phyloP scores from a whole-genome alignment of 768 basidiomycete species.

The Rhodocollybia butyracea region DNA sequence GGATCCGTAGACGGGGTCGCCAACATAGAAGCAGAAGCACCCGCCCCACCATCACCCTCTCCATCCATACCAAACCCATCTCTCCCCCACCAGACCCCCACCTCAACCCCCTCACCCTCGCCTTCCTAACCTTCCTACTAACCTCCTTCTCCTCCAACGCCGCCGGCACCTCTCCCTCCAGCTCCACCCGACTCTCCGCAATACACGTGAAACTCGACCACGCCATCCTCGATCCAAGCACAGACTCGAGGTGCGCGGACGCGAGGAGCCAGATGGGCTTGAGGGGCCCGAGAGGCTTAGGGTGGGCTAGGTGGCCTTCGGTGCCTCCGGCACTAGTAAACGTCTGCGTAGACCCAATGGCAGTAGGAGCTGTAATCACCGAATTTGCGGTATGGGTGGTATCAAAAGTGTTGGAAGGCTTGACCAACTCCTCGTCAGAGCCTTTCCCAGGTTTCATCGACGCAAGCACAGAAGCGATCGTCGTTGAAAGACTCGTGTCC shows the following conservation, averaged over 20 bases:
- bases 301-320: neutral
- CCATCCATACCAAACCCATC: conserved; percentile 1
- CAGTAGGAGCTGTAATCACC: too few relatives aligned
- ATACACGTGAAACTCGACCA: conserved; percentile 1
- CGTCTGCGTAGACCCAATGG: too few relatives aligned
- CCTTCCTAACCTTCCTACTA: neutral
- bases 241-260: neutral
- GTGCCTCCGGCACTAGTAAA: too few relatives aligned
- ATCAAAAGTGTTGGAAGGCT: too few relatives aligned
- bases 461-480: too few relatives aligned
- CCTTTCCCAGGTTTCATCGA: too few relatives aligned
- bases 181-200: neutral
- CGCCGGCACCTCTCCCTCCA: neutral
- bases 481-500: too few relatives aligned
- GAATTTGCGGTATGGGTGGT: too few relatives aligned
- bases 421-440: too few relatives aligned
- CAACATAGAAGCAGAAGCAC: neutral
- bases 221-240: neutral
- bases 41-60: neutral
- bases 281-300: neutral
- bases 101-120: neutral
- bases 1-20: neutral
- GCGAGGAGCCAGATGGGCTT: conserved; percentile 7
- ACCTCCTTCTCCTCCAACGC: conserved; percentile 1
- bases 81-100: neutral